phyloP scores from a whole-genome alignment of 805 yeast genomes.

The Teunomyces atbi region DNA sequence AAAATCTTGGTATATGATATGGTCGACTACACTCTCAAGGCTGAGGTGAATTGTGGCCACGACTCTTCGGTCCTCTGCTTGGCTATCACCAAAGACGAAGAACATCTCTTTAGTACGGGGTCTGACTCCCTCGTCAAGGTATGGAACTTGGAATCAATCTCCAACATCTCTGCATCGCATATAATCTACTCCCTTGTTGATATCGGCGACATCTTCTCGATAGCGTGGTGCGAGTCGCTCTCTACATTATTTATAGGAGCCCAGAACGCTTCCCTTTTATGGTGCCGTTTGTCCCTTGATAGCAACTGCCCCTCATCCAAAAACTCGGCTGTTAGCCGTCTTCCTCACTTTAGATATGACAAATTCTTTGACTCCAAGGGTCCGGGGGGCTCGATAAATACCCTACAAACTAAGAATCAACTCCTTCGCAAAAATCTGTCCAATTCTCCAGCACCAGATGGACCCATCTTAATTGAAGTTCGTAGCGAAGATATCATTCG shows the following conservation, averaged over 20 bases:
- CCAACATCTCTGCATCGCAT: constrained; percentile 42
- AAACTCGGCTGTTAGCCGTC: constrained; percentile 19
- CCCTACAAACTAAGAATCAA: constrained; percentile 27
- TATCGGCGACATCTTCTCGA: constrained; percentile 89
- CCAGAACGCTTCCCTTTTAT: constrained; percentile 85
- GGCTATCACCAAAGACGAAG: constrained; percentile 51
- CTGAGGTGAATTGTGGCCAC: constrained; percentile 45
- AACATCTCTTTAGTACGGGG: constrained; percentile 76
- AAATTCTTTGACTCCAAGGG: constrained; percentile 89
- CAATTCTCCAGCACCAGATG: constrained; percentile 11
- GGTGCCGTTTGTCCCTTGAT: constrained; percentile 46
- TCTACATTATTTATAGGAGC: constrained; percentile 80
- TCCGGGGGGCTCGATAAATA: constrained; percentile 59
- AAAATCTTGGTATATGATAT: constrained; percentile 71
- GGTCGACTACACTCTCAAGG: constrained; percentile 55
- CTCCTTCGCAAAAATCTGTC: constrained; percentile 14
- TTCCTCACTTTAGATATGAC: constrained; percentile 65
- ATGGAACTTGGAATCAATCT: constrained; percentile 55
- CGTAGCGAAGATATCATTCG: constrained; percentile 62
- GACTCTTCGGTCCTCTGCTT: constrained; percentile 74
- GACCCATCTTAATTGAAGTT: constrained; percentile 54
- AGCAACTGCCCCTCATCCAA: not conserved
- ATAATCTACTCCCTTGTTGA: constrained; percentile 83
- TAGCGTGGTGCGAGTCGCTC: constrained; percentile 61
- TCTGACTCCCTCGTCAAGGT: constrained; percentile 86